These are phyloP conservation scores for Pelargonium nanum DNA, from an alignment of 345 rosid species.

Conservation along the genomic window DNA sequence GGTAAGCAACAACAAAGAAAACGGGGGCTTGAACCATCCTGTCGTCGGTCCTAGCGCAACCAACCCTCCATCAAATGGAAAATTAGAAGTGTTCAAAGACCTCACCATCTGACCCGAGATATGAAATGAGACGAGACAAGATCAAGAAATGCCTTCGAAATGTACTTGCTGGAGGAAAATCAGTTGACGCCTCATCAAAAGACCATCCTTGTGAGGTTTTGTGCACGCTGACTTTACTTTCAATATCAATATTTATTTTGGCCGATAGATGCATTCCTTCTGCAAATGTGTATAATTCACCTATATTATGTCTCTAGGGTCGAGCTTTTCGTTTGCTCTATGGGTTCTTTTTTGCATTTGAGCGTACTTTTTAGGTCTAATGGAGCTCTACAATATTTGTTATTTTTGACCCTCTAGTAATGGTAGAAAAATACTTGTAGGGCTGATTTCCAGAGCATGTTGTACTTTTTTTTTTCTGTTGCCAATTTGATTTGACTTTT, in stretches of 20 bases:
- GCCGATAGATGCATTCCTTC: neutral
- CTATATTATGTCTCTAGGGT: neutral
- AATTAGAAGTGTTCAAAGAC: constrained; percentile 54
- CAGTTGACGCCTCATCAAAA: neutral
- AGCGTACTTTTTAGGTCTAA: neutral
- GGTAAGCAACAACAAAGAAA: constrained; percentile 30
- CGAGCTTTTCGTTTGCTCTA: neutral
- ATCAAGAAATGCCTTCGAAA: neutral
- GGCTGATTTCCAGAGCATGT: constrained; percentile 25
- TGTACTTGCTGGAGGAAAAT: neutral
- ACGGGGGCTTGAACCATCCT: constrained; percentile 38
- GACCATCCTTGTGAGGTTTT: neutral
- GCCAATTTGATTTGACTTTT: constrained; percentile 11
- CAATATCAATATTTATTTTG: too few species aligned
- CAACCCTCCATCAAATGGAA: constrained; percentile 51
- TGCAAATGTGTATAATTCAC: neutral
- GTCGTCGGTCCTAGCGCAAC: constrained; percentile 29
- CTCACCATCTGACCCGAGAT: constrained; percentile 23
- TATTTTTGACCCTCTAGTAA: neutral
- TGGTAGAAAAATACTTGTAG: constrained; percentile 13
- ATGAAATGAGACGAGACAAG: neutral
- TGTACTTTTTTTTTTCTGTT: constrained; percentile 18
- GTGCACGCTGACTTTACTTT: too few species aligned
- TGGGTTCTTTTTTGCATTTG: neutral
- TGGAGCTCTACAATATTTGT: neutral